phyloP scores from a whole-genome alignment of 1,284 basidiomycete species.

The Cystobasidium sp. region DNA sequence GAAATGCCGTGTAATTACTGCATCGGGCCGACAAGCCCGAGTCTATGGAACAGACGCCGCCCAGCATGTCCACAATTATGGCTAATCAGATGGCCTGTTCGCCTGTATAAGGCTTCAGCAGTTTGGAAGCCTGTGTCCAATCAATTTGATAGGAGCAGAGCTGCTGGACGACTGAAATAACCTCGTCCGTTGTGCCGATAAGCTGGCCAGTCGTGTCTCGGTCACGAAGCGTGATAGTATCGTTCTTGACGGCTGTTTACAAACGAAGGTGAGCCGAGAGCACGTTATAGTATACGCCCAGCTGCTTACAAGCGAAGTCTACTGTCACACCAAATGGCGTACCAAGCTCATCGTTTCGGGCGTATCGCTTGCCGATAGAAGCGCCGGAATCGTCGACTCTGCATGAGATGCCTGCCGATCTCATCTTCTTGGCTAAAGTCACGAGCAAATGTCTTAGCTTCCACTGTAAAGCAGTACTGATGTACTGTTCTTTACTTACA shows the following conservation, averaged over 20 bases:
- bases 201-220: conserved; percentile 92
- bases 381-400: conserved; percentile 94
- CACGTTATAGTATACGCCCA: no score
- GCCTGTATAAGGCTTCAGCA: conserved; percentile 81
- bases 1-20: no score
- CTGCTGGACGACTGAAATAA: conserved; percentile 71
- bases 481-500: conserved; percentile 66
- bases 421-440: conserved; percentile 75
- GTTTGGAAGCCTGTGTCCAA: conserved; percentile 77
- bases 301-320: conserved; percentile 88
- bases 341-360: conserved; percentile 97
- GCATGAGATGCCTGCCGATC: conserved; percentile 83
- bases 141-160: conserved; percentile 65
- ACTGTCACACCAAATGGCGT: conserved; percentile 96
- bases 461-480: not conserved
- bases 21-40: no score
- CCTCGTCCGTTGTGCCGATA: conserved; percentile 90
- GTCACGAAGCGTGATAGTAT: conserved; percentile 88
- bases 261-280: not conserved
- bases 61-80: no score
- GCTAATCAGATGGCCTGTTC: conserved; percentile 74
- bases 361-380: conserved; percentile 94
- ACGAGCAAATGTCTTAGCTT: conserved; percentile 21
- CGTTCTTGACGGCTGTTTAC: conserved; percentile 73
- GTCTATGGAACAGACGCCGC: no score